Conservation (phyloP, 2,329 filamentous ascomycete species). For the Colletotrichum echinochloae region DNA sequence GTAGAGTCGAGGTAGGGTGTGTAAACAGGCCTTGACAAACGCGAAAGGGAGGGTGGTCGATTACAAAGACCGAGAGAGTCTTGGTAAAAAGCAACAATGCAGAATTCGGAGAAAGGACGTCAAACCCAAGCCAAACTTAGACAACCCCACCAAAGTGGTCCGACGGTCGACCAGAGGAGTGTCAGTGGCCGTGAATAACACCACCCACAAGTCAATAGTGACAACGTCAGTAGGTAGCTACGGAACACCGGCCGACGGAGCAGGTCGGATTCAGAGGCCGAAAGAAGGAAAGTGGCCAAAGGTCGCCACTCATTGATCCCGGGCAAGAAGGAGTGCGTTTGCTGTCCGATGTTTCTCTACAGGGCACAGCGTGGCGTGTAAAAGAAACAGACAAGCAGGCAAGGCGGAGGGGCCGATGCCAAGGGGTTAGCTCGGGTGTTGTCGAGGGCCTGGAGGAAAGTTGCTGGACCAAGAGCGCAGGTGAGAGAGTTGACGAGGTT, state of each 20-base stretch:
- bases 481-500: constrained; percentile 9
- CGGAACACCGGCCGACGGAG: constrained; percentile 34
- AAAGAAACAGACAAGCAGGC: not conserved
- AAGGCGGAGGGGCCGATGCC: constrained; percentile 26
- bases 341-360: constrained; percentile 8
- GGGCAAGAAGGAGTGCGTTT: constrained; percentile 13
- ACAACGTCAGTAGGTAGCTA: constrained; percentile 18
- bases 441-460: constrained; percentile 3
- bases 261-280: constrained; percentile 26
- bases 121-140: constrained; percentile 27
- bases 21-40: constrained; percentile 17
- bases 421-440: constrained; percentile 10
- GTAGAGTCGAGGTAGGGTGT: constrained; percentile 10
- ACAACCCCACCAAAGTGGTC: constrained; percentile 36
- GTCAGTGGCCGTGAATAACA: constrained; percentile 25
- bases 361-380: constrained; percentile 30
- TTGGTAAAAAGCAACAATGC: constrained; percentile 15
- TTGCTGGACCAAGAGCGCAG: constrained; percentile 2
- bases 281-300: constrained; percentile 13
- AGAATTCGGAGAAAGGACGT: constrained; percentile 13
- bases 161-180: constrained; percentile 35
- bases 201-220: constrained; percentile 24
- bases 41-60: constrained; percentile 7
- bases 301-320: constrained; percentile 36
- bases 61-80: constrained; percentile 4